Percentiles rank a stretch among this genome's conserved stretches.
Evolutionary conservation across 371 early-diverging fungal genomes (phyloP).

Genomic region (Mucor saturninus): DNA sequence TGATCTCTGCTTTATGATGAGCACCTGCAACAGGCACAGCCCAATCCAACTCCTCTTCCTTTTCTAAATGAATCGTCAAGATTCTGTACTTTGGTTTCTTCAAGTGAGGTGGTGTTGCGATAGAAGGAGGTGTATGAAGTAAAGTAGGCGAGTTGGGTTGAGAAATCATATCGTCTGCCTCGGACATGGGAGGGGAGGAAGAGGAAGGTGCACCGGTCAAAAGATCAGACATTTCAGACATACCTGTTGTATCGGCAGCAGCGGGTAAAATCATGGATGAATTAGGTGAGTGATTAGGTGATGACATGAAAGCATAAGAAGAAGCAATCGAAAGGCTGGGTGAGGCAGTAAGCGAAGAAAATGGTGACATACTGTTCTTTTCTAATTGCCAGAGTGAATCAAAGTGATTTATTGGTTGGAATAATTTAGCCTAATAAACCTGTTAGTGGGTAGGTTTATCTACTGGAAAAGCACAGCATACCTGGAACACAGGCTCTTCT

Average conservation of each 20-base stretch:
- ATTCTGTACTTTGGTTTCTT: slow-evolving; percentile 45
- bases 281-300: slow-evolving; percentile 55
- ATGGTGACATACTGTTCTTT: slow-evolving; percentile 46
- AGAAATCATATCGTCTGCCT: slow-evolving; percentile 28
- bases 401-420: slow-evolving; percentile 50
- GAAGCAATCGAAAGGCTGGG: slow-evolving; percentile 59
- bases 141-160: slow-evolving; percentile 45
- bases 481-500: slow-evolving; percentile 54
- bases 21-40: slow-evolving; percentile 31
- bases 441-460: no score
- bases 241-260: slow-evolving; percentile 43
- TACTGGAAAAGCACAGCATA: neutral
- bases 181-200: slow-evolving; percentile 37
- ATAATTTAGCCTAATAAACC: slow-evolving; percentile 48
- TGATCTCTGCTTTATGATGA: slow-evolving; percentile 28
- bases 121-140: slow-evolving; percentile 37
- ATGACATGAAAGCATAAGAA: slow-evolving; percentile 58
- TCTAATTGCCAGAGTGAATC: slow-evolving; percentile 59
- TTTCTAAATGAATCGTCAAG: slow-evolving; percentile 56
- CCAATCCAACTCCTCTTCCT: slow-evolving; percentile 40
- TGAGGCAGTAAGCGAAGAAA: slow-evolving; percentile 57
- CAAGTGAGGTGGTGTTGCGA: slow-evolving; percentile 34
- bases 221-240: slow-evolving; percentile 42
- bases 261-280: slow-evolving; percentile 46
- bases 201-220: slow-evolving; percentile 38